A percentile compares a stretch with the other conserved stretches of the same genome.
phyloP scores from a whole-genome alignment of 163 green algal species.

The Scenedesmus sp. region DNA sequence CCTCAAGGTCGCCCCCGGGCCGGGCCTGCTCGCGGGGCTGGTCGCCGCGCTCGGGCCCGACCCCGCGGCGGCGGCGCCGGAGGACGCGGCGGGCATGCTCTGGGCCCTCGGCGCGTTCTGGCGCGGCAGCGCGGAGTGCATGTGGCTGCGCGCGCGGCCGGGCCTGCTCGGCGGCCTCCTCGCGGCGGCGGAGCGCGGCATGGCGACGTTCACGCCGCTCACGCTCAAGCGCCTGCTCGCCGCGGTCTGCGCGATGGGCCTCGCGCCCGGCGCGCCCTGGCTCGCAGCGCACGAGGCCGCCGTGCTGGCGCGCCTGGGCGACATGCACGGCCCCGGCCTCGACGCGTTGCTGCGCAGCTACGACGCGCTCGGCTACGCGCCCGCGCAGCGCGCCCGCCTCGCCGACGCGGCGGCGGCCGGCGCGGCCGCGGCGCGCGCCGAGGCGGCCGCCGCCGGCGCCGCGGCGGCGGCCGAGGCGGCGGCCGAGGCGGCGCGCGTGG shows the following conservation, averaged over 20 bases:
- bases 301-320: too few species aligned
- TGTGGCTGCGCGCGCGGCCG: slow-evolving; percentile 33
- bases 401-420: too few species aligned
- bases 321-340: too few species aligned
- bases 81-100: slow-evolving; percentile 9
- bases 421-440: too few species aligned
- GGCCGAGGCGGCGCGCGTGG: too few species aligned
- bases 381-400: too few species aligned
- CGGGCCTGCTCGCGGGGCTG: not conserved
- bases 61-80: not conserved
- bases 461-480: too few species aligned
- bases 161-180: not conserved
- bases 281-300: slow-evolving; percentile 29
- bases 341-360: too few species aligned
- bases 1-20: slow-evolving; percentile 20
- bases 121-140: slow-evolving; percentile 24
- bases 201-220: not conserved
- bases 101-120: slow-evolving; percentile 28
- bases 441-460: too few species aligned
- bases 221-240: slow-evolving; percentile 17
- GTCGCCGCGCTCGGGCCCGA: not conserved
- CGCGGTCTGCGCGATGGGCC: slow-evolving; percentile 12
- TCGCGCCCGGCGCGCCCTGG: slow-evolving; percentile 3
- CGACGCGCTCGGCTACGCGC: too few species aligned
- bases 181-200: not conserved